A percentile compares a stretch with the other conserved stretches of the same genome.
phyloP scores from a whole-genome alignment of 2,329 filamentous ascomycete genomes.

The Chalaropsis thielavioides region DNA sequence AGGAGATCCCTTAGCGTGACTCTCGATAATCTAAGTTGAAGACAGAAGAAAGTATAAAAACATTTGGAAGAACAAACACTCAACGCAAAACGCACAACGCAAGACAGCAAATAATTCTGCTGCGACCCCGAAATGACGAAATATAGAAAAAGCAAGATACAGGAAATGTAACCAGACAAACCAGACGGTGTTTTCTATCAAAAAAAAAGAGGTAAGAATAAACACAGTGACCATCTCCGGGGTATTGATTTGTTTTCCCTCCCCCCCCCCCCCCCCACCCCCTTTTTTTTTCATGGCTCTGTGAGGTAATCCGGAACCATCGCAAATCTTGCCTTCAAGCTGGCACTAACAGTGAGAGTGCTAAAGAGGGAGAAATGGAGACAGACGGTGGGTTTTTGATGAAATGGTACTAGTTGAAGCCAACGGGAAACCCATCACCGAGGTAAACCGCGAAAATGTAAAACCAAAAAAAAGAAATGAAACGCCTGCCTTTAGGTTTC shows the following conservation, averaged over 20 bases:
- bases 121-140: constrained; percentile 4
- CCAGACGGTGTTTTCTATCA: not conserved
- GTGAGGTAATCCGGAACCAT: not conserved
- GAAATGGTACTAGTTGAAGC: not conserved
- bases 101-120: not conserved
- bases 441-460: not conserved
- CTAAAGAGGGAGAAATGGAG: too few relatives aligned
- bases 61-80: not conserved
- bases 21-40: not conserved
- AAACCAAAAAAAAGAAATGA: not conserved
- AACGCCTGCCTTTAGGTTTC: constrained; percentile 22
- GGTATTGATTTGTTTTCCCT: not conserved
- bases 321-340: not conserved
- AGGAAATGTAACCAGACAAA: not conserved
- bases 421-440: not conserved
- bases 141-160: constrained; percentile 3
- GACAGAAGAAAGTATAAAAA: not conserved
- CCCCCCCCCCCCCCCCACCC: not conserved
- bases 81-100: not conserved
- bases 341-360: too few relatives aligned
- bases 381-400: not conserved
- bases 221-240: not conserved
- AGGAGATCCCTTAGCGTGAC: not conserved
- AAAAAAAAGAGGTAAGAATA: constrained; percentile 13
- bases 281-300: not conserved